phyloP scores from a whole-genome alignment of 306 rosid species.

The Cicer judaicum region DNA sequence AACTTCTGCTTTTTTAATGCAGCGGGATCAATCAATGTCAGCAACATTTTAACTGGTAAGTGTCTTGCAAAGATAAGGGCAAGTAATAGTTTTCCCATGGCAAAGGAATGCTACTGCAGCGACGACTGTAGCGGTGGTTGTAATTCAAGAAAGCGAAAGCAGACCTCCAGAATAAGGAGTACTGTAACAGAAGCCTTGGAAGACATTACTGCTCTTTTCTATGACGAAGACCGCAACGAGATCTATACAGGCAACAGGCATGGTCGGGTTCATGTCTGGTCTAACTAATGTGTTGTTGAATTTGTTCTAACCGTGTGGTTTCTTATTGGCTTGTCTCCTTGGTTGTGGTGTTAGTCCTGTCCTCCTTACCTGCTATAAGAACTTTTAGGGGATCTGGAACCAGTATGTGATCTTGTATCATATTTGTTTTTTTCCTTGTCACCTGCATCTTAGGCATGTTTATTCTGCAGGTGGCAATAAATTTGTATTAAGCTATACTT shows the following conservation, averaged over 20 bases:
- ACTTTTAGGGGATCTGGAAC: constrained; percentile 43
- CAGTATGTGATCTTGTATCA: constrained; percentile 48
- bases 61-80: constrained; percentile 89
- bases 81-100: constrained; percentile 56
- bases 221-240: constrained; percentile 93
- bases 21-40: constrained; percentile 94
- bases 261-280: constrained; percentile 94
- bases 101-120: constrained; percentile 56
- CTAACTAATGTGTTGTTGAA: constrained; percentile 56
- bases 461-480: constrained; percentile 40
- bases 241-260: constrained; percentile 89
- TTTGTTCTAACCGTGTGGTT: constrained; percentile 42
- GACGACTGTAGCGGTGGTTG: constrained; percentile 48
- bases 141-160: constrained; percentile 55
- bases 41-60: constrained; percentile 92
- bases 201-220: constrained; percentile 95
- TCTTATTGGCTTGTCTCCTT: constrained; percentile 42
- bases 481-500: constrained; percentile 41
- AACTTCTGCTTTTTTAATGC: constrained; percentile 45
- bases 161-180: constrained; percentile 64
- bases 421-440: constrained; percentile 17
- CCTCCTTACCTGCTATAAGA: constrained; percentile 35
- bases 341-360: constrained; percentile 47
- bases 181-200: constrained; percentile 91
- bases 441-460: constrained; percentile 37